Base-by-base conservation (phyloP, 2,329 filamentous ascomycete species). In the Akanthomyces uredinophilus region DNA sequence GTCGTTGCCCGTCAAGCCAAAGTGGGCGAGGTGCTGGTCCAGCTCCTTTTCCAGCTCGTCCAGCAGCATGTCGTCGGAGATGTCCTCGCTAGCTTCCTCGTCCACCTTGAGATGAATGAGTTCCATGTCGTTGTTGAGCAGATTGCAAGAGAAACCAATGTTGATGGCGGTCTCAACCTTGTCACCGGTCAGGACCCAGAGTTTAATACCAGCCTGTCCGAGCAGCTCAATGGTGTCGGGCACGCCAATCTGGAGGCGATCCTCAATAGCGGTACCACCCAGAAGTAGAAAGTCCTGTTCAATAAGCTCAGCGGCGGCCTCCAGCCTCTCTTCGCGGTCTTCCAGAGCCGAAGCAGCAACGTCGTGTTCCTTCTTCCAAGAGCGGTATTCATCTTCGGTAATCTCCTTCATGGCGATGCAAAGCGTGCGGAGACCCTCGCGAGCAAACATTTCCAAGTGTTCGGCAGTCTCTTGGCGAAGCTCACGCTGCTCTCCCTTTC, bases 131-230 rank as follows among this genome's bases (percentile, higher is more conserved):
- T 97, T 99, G 76, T 94, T 92, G 61, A 99, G 84, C 37, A 99
- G 82, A 69, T 99, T 99, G 80, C 96, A 99, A 13, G 96, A 99
- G 77, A 98, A 99, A 2, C 95, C 95, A 72, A 99, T 99, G 78
- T 99, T 99, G 86, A 99, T 99, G 63, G 96, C 95, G 27, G 95
- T 99, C 77, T 99, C 95, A 37, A 98, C 94, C 77, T 98, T 99
- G 81, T 99, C 95, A 66, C 96, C 95, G 18, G 95, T 99, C 66
- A 99, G 79, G 60, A 99, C 95, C 95, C 95, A 99, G 8, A 99
- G 85, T 77, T 99, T 99, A 76, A 99, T 97, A 73, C 96, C 96
- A 60, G 95, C 95, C 70, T 92, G 87, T 35, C 89, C 94, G 58
- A 99, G 86, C 50, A 99, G 79, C 56, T 89, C 90, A 69, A 99